phyloP scores from a whole-genome alignment of 352 stramenopile species.

The Pythium grandisporangium region DNA sequence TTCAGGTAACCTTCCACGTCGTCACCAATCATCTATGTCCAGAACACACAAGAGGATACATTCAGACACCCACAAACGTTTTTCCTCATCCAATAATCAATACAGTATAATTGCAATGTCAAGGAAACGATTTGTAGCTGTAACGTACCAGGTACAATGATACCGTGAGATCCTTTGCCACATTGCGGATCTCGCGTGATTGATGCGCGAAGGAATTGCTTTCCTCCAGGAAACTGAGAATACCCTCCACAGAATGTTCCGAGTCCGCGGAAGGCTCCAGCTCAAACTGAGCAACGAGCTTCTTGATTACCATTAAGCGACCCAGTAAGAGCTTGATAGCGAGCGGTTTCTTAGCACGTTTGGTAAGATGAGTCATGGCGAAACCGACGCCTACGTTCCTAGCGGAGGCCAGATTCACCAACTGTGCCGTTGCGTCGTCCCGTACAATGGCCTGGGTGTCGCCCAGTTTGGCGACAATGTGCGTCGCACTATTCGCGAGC shows the following conservation, averaged over 20 bases:
- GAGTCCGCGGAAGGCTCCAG: slow-evolving; percentile 28
- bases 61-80: too few relatives aligned
- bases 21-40: slow-evolving; percentile 23
- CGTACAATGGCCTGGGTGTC: slow-evolving; percentile 66
- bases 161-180: slow-evolving; percentile 82
- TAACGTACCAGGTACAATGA: slow-evolving; percentile 47
- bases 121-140: too few relatives aligned
- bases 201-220: slow-evolving; percentile 82
- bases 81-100: too few relatives aligned
- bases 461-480: slow-evolving; percentile 72
- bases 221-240: slow-evolving; percentile 80
- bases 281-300: slow-evolving; percentile 44
- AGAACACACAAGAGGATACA: background rate
- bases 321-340: slow-evolving; percentile 65
- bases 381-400: slow-evolving; percentile 65
- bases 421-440: slow-evolving; percentile 41
- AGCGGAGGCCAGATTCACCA: slow-evolving; percentile 33
- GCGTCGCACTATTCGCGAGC: slow-evolving; percentile 67
- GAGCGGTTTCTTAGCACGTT: slow-evolving; percentile 67
- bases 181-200: slow-evolving; percentile 83
- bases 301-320: slow-evolving; percentile 48
- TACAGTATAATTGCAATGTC: too few relatives aligned
- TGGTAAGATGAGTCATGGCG: slow-evolving; percentile 48
- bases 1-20: slow-evolving; percentile 78
- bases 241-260: slow-evolving; percentile 40